Conservation (phyloP, 78 protist species). For the Dictyostelium capitatum region DNA sequence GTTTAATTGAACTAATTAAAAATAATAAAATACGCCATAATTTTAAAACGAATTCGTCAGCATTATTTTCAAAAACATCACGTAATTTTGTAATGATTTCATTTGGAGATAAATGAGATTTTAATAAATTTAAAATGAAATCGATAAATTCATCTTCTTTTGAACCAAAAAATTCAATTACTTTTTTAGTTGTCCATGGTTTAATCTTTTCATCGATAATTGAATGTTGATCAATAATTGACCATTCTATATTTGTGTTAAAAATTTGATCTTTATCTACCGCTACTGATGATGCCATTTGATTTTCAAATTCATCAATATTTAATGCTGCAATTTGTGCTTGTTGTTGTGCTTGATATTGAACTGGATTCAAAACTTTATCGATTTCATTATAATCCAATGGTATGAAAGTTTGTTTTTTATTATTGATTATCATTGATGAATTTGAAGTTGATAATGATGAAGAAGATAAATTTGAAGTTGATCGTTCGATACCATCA, state of each 20-base stretch:
- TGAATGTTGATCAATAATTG: slow-evolving; percentile 17
- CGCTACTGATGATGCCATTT: slow-evolving; percentile 22
- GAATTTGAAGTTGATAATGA: background rate
- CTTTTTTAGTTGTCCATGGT: slow-evolving; percentile 69
- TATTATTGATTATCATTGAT: background rate
- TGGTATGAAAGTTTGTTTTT: slow-evolving; percentile 45
- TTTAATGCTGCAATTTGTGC: background rate
- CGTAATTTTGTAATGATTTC: slow-evolving; percentile 33
- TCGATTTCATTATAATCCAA: slow-evolving; percentile 58
- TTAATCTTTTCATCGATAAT: slow-evolving; percentile 41
- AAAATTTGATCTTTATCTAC: slow-evolving; percentile 39
- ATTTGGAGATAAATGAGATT: slow-evolving; percentile 1
- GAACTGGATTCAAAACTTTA: slow-evolving; percentile 5
- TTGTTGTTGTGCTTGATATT: slow-evolving; percentile 25
- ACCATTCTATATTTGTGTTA: slow-evolving; percentile 57
- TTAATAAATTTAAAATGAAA: slow-evolving; percentile 32
- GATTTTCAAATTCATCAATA: background rate
- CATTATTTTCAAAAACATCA: slow-evolving; percentile 78
- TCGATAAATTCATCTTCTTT: slow-evolving; percentile 50
- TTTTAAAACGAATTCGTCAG: slow-evolving; percentile 78
- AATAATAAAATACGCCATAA: slow-evolving; percentile 70
- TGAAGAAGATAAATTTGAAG: background rate
- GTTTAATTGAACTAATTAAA: background rate
- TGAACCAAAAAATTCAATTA: slow-evolving; percentile 52
- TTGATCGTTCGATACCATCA: no score